These are phyloP conservation scores for Poa annua DNA, from an alignment of 176 grass and related monocot species.

Conservation along the genomic window DNA sequence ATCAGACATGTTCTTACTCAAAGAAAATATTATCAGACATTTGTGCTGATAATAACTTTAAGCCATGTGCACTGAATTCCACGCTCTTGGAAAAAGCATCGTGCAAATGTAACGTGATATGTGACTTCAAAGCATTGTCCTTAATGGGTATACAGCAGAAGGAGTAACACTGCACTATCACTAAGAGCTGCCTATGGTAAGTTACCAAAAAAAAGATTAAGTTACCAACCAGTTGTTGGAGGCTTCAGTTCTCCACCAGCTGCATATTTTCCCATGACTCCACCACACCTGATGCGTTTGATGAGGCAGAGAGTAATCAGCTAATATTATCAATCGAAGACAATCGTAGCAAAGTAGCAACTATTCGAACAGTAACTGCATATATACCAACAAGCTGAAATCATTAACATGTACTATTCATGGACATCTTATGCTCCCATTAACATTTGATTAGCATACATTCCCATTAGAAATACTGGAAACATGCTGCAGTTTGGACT, in stretches of 20 bases:
- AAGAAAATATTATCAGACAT: slow-evolving; percentile 17
- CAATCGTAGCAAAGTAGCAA: slow-evolving; percentile 18
- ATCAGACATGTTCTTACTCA: slow-evolving; percentile 1
- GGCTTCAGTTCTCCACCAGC: slow-evolving; percentile 99
- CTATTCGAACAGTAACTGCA: slow-evolving; percentile 7
- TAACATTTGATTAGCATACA: slow-evolving; percentile 17
- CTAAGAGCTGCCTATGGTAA: not conserved
- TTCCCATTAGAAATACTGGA: not conserved
- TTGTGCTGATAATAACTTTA: not conserved
- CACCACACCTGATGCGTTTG: slow-evolving; percentile 72
- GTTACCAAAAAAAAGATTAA: not conserved
- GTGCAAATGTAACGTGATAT: not conserved
- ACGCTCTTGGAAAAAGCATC: not conserved
- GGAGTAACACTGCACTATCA: not conserved
- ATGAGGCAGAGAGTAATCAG: slow-evolving; percentile 38
- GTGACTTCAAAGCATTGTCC: not conserved
- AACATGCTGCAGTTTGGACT: slow-evolving; percentile 2
- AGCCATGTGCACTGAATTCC: not conserved
- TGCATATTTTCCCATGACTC: slow-evolving; percentile 99
- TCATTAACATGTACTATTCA: not conserved
- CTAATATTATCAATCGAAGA: slow-evolving; percentile 33
- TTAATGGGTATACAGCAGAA: not conserved
- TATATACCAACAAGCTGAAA: slow-evolving; percentile 36
- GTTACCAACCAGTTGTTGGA: slow-evolving; percentile 91
- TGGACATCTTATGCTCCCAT: not conserved